Evolutionary conservation across 2,329 filamentous ascomycete genomes (phyloP).

Genomic region (Cladosporium oxysporum): DNA sequence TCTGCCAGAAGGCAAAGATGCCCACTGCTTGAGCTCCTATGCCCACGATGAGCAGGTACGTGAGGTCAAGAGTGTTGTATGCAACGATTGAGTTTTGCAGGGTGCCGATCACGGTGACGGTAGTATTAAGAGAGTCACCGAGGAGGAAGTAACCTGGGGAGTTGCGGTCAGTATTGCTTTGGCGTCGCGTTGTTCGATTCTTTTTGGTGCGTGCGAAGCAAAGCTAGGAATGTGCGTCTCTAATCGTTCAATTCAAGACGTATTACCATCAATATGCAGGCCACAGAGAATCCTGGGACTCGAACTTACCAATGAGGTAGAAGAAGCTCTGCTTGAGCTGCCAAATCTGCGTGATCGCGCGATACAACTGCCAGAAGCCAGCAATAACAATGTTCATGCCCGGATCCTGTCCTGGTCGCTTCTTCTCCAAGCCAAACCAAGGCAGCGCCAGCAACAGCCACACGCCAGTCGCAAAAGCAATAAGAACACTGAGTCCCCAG

Average conservation of each 20-base stretch:
- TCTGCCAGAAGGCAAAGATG: conserved; percentile 59
- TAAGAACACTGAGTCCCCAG: conserved; percentile 65
- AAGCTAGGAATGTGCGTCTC: neutral
- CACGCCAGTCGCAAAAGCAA: conserved; percentile 64
- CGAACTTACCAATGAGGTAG: conserved; percentile 58
- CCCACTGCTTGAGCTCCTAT: conserved; percentile 64
- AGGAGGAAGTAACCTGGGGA: conserved; percentile 62
- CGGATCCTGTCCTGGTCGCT: conserved; percentile 59
- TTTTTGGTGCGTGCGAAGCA: neutral
- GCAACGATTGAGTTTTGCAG: conserved; percentile 65
- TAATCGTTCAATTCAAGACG: neutral
- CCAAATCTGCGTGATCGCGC: conserved; percentile 62
- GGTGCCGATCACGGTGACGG: conserved; percentile 66
- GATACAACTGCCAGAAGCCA: conserved; percentile 63
- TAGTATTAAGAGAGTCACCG: conserved; percentile 70
- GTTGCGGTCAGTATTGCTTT: neutral
- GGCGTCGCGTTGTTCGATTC: neutral
- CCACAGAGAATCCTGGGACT: neutral
- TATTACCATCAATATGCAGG: neutral
- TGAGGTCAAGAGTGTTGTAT: conserved; percentile 65
- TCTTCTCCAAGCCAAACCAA: conserved; percentile 68
- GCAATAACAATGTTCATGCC: conserved; percentile 57
- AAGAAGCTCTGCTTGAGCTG: conserved; percentile 65
- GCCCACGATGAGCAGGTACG: conserved; percentile 67
- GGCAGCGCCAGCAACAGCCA: conserved; percentile 66